phyloP scores from a whole-genome alignment of 1,139 yeast genomes.

The Protomyces inouyei region DNA sequence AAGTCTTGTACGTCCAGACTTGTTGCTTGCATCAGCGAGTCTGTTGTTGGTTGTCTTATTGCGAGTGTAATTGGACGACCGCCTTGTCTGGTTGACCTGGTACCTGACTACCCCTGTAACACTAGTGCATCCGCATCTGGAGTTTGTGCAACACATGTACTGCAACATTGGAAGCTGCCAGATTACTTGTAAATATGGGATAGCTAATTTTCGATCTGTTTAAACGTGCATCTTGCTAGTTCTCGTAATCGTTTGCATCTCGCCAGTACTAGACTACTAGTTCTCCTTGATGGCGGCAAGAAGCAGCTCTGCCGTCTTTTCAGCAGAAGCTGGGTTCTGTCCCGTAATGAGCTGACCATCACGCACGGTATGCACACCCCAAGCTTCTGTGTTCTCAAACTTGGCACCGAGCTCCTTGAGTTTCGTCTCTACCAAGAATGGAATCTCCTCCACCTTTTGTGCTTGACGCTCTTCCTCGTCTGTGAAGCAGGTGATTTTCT shows the following conservation, averaged over 20 bases:
- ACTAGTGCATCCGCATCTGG: neutral
- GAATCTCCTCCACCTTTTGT: slow-evolving; percentile 42
- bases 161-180: neutral
- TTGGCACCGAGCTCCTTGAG: slow-evolving; percentile 45
- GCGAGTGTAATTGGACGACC: neutral
- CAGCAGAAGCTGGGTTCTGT: slow-evolving; percentile 58
- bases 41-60: neutral
- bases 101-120: neutral
- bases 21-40: slow-evolving; percentile 7
- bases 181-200: too few species aligned
- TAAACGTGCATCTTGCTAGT: too few species aligned
- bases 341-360: slow-evolving; percentile 61
- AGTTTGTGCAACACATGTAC: neutral
- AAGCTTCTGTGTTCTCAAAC: slow-evolving; percentile 45
- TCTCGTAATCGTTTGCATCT: neutral
- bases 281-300: neutral
- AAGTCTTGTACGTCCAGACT: neutral
- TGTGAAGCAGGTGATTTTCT: slow-evolving; percentile 57
- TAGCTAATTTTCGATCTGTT: too few species aligned
- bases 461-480: slow-evolving; percentile 50
- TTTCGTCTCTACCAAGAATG: slow-evolving; percentile 40
- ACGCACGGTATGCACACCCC: slow-evolving; percentile 49
- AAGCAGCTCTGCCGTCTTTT: neutral
- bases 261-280: neutral
- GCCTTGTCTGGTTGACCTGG: neutral